Evolutionary conservation across 2,329 filamentous ascomycete species (phyloP).

Genomic region (Sporothrix schenckii): DNA sequence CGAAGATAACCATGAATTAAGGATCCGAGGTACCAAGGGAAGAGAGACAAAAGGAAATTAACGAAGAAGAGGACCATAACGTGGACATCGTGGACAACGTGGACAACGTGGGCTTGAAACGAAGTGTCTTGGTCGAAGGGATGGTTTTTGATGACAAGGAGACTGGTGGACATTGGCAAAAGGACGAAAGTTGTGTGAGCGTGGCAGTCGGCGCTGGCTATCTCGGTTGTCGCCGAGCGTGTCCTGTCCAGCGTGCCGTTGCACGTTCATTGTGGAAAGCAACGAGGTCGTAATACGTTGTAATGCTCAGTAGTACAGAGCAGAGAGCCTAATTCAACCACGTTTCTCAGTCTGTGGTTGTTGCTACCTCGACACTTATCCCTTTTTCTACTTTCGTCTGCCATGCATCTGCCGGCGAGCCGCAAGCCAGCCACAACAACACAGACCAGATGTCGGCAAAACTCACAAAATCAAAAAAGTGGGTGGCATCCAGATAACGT

Average conservation of each 20-base stretch:
- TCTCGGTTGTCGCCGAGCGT: background rate
- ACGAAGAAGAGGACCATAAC: background rate
- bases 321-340: too few species aligned
- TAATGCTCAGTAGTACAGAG: background rate
- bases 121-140: background rate
- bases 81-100: background rate
- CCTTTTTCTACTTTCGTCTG: too few species aligned
- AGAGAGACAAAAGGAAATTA: too few species aligned
- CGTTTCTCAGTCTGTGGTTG: too few species aligned
- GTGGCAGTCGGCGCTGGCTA: background rate
- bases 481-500: background rate
- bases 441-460: too few species aligned
- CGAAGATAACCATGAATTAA: too few species aligned
- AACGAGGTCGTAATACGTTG: background rate
- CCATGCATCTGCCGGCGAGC: too few species aligned
- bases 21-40: too few species aligned
- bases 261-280: background rate
- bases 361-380: too few species aligned
- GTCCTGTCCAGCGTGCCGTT: background rate
- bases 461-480: background rate
- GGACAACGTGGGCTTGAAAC: slow-evolving; percentile 7
- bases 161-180: background rate
- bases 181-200: too few species aligned
- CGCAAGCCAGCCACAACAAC: too few species aligned
- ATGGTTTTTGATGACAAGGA: background rate